Evolutionary conservation across 345 rosid species (phyloP).

Genomic region (Gossypium herbaceum): DNA sequence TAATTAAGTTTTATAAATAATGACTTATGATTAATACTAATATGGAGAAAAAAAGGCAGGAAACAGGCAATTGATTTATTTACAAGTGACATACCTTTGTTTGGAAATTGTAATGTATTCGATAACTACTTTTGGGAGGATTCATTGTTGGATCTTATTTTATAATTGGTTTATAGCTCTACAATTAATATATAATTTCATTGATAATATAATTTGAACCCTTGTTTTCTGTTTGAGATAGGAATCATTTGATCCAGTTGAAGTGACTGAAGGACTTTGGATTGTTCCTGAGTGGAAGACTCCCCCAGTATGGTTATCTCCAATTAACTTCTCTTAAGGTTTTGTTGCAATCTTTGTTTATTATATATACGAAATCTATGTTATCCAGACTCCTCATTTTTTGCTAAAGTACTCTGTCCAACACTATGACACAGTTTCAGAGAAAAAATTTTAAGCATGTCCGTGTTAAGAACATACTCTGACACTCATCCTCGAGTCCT

Average conservation of each 20-base stretch:
- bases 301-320: constrained; percentile 62
- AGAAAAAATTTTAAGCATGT: background rate
- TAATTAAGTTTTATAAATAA: background rate
- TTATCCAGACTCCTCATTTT: background rate
- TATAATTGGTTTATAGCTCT: background rate
- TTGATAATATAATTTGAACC: background rate
- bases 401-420: background rate
- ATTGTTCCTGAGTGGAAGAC: constrained; percentile 77
- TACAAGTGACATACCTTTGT: background rate
- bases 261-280: constrained; percentile 73
- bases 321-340: constrained; percentile 10
- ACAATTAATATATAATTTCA: background rate
- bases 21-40: background rate
- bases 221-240: constrained; percentile 26
- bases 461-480: background rate
- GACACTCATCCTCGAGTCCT: background rate
- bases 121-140: background rate
- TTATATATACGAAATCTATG: background rate
- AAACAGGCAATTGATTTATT: background rate
- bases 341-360: background rate
- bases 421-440: background rate
- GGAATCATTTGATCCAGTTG: constrained; percentile 75
- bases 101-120: background rate
- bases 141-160: background rate
- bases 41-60: background rate